A percentile compares a stretch with the other conserved stretches of the same genome.
Conservation (phyloP, 108 stramenopile genomes). For the Nitzschia palea region DNA sequence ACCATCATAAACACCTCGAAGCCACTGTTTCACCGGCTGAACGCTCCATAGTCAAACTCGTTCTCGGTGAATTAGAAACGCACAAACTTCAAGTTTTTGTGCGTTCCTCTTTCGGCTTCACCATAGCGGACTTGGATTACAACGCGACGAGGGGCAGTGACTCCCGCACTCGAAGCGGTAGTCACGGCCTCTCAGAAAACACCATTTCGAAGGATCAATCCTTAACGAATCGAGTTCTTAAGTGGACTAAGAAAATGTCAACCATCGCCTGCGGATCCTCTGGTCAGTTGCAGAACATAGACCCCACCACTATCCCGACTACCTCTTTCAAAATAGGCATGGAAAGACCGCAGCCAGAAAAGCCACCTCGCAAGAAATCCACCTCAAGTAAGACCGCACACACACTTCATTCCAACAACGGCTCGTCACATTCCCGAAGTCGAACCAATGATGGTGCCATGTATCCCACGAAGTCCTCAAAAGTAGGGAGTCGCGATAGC, state of each 20-base stretch:
- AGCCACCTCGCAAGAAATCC: slow-evolving; percentile 25
- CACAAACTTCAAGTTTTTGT: slow-evolving; percentile 15
- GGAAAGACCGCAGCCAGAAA: slow-evolving; percentile 29
- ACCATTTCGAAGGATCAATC: slow-evolving; percentile 12
- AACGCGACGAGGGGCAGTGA: slow-evolving; percentile 35
- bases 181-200: slow-evolving; percentile 37
- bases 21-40: slow-evolving; percentile 12
- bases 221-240: slow-evolving; percentile 33
- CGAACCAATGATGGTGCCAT: slow-evolving; percentile 15
- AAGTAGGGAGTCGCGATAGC: slow-evolving; percentile 20
- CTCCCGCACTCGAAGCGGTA: slow-evolving; percentile 33
- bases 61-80: slow-evolving; percentile 31
- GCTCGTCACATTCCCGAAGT: background rate
- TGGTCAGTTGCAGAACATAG: slow-evolving; percentile 24
- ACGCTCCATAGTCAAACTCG: background rate
- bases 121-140: slow-evolving; percentile 37
- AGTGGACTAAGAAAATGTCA: slow-evolving; percentile 60
- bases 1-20: background rate
- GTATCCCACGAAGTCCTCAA: slow-evolving; percentile 27
- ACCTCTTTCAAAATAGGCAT: slow-evolving; percentile 8
- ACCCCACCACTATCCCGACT: slow-evolving; percentile 5
- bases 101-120: slow-evolving; percentile 34
- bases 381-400: background rate
- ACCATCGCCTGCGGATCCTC: slow-evolving; percentile 38
- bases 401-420: background rate